These are phyloP conservation scores for Dentipellis sp. DNA, from an alignment of 768 basidiomycete species.

Conservation along the genomic window DNA sequence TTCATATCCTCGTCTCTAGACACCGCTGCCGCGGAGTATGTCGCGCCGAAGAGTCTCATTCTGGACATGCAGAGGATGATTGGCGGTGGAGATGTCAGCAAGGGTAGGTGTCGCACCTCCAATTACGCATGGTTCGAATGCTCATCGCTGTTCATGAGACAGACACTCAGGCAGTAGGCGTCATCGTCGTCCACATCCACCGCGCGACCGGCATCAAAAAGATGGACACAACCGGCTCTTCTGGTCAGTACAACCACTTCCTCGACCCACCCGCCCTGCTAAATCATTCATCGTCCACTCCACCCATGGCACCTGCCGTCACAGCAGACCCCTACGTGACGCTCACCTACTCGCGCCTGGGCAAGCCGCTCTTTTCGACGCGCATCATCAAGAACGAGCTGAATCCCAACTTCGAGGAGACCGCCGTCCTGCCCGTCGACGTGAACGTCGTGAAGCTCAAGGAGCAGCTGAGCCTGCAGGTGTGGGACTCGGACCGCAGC, in stretches of 20 bases:
- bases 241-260: conserved; percentile 18
- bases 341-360: conserved; percentile 53
- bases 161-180: conserved; percentile 50
- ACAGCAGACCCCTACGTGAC: conserved; percentile 44
- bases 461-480: conserved; percentile 53
- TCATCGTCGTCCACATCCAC: conserved; percentile 57
- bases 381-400: conserved; percentile 54
- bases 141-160: too few relatives aligned
- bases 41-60: conserved; percentile 64
- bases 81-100: conserved; percentile 45
- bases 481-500: conserved; percentile 62
- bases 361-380: conserved; percentile 61
- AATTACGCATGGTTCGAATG: too few relatives aligned
- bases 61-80: conserved; percentile 59
- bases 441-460: conserved; percentile 57
- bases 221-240: conserved; percentile 27
- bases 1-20: conserved; percentile 66
- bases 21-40: conserved; percentile 48
- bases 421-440: conserved; percentile 49
- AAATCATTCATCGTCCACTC: neutral
- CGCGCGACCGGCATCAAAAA: conserved; percentile 42
- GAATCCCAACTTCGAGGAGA: conserved; percentile 66
- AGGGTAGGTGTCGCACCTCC: conserved; percentile 19
- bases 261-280: neutral
- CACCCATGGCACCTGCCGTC: neutral